Base-by-base conservation (phyloP, 2,329 filamentous ascomycete genomes). In the Coniochaeta hoffmannii region DNA sequence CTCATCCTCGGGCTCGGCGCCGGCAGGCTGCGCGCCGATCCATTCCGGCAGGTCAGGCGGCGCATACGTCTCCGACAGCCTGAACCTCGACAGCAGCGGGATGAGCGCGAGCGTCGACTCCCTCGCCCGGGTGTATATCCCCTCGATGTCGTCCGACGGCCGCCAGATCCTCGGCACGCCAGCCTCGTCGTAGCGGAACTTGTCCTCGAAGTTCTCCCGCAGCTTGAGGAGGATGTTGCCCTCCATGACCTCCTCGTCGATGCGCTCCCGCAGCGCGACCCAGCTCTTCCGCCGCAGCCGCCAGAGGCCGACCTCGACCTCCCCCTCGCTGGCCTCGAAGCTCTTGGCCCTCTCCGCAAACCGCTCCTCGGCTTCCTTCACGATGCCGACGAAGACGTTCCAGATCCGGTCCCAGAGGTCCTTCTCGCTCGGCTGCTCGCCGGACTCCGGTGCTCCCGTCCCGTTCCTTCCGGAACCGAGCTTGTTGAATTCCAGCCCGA, bases 171-270 rank as follows among this genome's bases (percentile, higher is more conserved):
- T 83, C 5, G 94, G 94, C 4, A 99, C 94, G 26, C 94, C 94
- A 7, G 86, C 85, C 57, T 97, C 92, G 65, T 99, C 94, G 65
- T 99, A 99, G 60, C 94, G 87, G 81, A 99, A 99, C 73, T 96
- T 97, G 75, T 99, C 94, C 73, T 99, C 94, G 63, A 99, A 99
- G 75, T 97, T 97, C 71, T 99, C 94, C 34, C 94, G 85, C 53
- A 99, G 82, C 76, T 99, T 99, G 63, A 97, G 79, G 32, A 97
- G 76, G 54, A 99, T 85, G 67, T 97, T 99, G 65, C 93, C 93
- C 73, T 97, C 94, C 85, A 96, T 96, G 67, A 97, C 90, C 72
- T 99, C 94, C 67, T 99, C 94, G 34, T 97, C 93, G 59, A 99
- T 88, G 76, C 90, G 94, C 57, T 90, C 87, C 49, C 90, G 83